phyloP scores from a whole-genome alignment of 805 yeast genomes.

The Wickerhamiella lipophila region DNA sequence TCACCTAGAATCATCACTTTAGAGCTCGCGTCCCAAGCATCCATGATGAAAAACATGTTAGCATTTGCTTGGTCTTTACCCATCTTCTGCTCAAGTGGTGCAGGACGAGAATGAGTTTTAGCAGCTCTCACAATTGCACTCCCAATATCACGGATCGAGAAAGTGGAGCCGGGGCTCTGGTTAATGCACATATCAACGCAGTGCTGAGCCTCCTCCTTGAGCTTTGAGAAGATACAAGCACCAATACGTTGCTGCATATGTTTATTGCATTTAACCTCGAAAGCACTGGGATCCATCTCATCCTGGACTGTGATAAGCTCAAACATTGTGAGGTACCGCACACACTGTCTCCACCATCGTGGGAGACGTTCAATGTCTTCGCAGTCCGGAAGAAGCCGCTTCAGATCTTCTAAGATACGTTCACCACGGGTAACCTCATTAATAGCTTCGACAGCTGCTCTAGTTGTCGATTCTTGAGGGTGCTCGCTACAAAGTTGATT shows the following conservation, averaged over 20 bases:
- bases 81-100: slow-evolving; percentile 3
- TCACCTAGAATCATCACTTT: slow-evolving; percentile 8
- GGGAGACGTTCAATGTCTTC: slow-evolving; percentile 1
- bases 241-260: slow-evolving; percentile 9
- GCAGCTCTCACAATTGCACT: neutral
- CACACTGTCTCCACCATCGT: slow-evolving; percentile 11
- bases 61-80: slow-evolving; percentile 6
- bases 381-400: slow-evolving; percentile 2
- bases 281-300: slow-evolving; percentile 2
- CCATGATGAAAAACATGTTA: slow-evolving; percentile 11
- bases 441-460: neutral
- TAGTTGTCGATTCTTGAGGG: neutral
- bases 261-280: neutral
- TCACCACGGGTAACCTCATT: neutral
- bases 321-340: slow-evolving; percentile 7
- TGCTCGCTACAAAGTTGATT: neutral
- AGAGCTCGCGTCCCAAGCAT: slow-evolving; percentile 10
- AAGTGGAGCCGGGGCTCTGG: slow-evolving; percentile 18
- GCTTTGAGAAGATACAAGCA: slow-evolving; percentile 1
- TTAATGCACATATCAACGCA: slow-evolving; percentile 7
- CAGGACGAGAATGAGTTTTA: slow-evolving; percentile 7
- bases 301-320: slow-evolving; percentile 4
- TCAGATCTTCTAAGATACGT: neutral
- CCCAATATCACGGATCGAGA: slow-evolving; percentile 24
- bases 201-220: slow-evolving; percentile 7